Conservation (phyloP, 2,329 filamentous ascomycete species). For the Diatrype stigma region DNA sequence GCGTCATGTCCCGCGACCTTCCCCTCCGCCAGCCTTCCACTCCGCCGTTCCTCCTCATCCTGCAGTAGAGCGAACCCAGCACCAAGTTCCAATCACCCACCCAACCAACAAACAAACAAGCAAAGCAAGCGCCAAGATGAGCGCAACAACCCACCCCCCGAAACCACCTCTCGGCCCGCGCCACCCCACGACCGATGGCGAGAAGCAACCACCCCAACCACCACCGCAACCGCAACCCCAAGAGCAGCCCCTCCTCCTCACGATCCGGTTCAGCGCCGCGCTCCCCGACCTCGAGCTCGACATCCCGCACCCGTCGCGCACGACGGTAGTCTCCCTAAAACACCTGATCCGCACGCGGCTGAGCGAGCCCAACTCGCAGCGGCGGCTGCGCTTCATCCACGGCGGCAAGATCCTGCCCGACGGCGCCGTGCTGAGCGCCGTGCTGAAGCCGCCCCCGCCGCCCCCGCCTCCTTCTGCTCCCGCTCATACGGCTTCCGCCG, state of each 20-base stretch:
- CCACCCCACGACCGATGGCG: constrained; percentile 7
- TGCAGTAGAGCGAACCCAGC: too few species aligned
- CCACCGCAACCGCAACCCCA: constrained; percentile 7
- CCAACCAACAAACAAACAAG: too few species aligned
- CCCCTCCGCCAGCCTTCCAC: too few species aligned
- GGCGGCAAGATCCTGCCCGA: constrained; percentile 83
- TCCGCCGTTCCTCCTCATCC: too few species aligned
- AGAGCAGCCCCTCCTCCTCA: constrained; percentile 61
- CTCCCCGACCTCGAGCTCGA: constrained; percentile 79
- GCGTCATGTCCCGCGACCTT: too few species aligned
- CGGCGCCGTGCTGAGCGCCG: constrained; percentile 59
- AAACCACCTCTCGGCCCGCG: too few species aligned
- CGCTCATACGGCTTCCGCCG: constrained; percentile 1
- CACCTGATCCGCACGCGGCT: constrained; percentile 74
- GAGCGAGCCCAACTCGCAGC: constrained; percentile 54
- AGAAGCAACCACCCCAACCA: constrained; percentile 10
- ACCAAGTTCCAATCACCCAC: too few species aligned
- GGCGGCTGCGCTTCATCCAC: constrained; percentile 83
- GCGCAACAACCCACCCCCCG: too few species aligned
- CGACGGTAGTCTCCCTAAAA: constrained; percentile 75
- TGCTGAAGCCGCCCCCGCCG: constrained; percentile 60
- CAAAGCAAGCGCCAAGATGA: too few species aligned
- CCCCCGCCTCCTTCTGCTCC: constrained; percentile 38
- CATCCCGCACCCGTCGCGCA: constrained; percentile 62
- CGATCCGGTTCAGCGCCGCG: constrained; percentile 84